phyloP scores from a whole-genome alignment of 2,329 filamentous ascomycete species.

The Graphium sp. region DNA sequence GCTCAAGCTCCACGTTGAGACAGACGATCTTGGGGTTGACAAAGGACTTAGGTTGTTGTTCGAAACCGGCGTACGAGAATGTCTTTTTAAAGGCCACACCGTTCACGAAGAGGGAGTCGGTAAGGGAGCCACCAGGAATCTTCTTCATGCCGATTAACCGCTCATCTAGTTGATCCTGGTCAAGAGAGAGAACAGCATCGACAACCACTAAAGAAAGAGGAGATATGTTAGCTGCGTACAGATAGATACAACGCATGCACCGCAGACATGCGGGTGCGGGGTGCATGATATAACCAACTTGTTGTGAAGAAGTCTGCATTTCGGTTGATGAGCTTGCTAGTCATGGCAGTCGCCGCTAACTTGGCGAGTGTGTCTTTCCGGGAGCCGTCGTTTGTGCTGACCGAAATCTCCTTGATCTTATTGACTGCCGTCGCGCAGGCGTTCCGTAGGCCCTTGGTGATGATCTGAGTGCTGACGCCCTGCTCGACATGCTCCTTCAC shows the following conservation, averaged over 20 bases:
- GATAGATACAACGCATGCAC: background rate
- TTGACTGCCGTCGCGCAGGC: conserved; percentile 85
- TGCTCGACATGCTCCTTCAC: conserved; percentile 92
- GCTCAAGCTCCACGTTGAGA: conserved; percentile 91
- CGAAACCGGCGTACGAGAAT: conserved; percentile 96
- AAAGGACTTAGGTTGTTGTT: conserved; percentile 96
- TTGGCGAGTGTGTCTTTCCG: conserved; percentile 78
- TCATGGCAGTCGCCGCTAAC: conserved; percentile 92
- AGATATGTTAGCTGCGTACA: conserved; percentile 11
- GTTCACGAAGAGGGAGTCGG: conserved; percentile 92
- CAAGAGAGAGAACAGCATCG: conserved; percentile 83
- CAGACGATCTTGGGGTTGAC: conserved; percentile 91
- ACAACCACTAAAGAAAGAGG: conserved; percentile 59
- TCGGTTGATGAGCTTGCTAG: conserved; percentile 96
- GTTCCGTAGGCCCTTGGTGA: conserved; percentile 88
- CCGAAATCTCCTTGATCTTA: conserved; percentile 95
- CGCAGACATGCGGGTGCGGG: background rate
- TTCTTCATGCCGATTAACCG: conserved; percentile 98
- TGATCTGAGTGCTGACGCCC: conserved; percentile 91
- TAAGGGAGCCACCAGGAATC: conserved; percentile 87
- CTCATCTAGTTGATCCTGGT: conserved; percentile 94
- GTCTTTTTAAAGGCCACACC: conserved; percentile 99
- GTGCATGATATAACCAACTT: conserved; percentile 37
- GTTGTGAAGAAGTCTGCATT: conserved; percentile 96
- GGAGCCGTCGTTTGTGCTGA: conserved; percentile 68